Evolutionary conservation across 257 asterid genomes (phyloP), one percentile per base, ranked within the genome.

Genomic region (Forsythia suspensa): DNA sequence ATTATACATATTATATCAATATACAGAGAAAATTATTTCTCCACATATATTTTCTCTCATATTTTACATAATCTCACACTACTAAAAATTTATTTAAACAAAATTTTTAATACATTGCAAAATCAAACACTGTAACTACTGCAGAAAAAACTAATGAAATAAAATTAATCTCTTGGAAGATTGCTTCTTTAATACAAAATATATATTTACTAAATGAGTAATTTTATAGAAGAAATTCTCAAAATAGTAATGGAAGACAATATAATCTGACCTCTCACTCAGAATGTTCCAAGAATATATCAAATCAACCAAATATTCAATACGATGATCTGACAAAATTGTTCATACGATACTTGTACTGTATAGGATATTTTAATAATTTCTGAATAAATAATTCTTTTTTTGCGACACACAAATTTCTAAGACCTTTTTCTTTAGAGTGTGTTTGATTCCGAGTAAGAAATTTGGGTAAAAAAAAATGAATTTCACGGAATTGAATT

Each of bases 231-330:
- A 72, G 11, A 46, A 20, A 8, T 73, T 68, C 70, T 24, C 39
- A 40, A 74, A 6, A 20, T 80, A 10, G 36, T 13, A 10, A 74
- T 68, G 57, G 37, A 80, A 72, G 70, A 80, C 15, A 76, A 73
- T 79, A 69, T 84, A 71, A 52, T 78, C 72, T 41, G 57, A 39
- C 70, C 83, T n/a, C 80, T 74, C 76, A 40, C 1, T 24, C 43
- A 71, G 85, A 84, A 84, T 84, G 88, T 84, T 76, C 88, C 48
- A 18, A 76, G 88, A 0, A 84, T 81, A 81, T 72, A 0, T 79
- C 82, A 18, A 34, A 67, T 4, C 38, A 71, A 51, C 38, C 52
- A 36, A 36, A 66, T 37, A 61, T 79, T 72, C n/a, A 67, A 80
- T 74, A 36, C 11, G 11, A 76, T 52, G 76, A 74, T 81, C 76